Evolutionary conservation across 257 asterid genomes (phyloP), one percentile per base, ranked within the genome.

Genomic region (Solanum acaule): DNA sequence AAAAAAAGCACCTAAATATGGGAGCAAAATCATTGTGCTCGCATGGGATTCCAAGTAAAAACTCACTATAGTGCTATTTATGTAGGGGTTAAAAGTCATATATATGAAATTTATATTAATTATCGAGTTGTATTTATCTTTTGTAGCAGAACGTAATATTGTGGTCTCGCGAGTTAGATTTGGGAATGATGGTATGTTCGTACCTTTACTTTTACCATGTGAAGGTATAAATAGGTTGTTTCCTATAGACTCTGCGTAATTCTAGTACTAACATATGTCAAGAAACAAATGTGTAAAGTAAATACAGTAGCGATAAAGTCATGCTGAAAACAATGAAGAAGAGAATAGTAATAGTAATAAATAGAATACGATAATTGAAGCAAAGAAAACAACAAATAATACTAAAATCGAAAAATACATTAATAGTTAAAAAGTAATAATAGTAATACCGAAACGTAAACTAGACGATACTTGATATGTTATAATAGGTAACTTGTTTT

Each of bases 21-120:
- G 87, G 40, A 75, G 22, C 65, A 59, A 81, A 86, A 88, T 90
- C 89, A 88, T 90, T 86, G 75, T 81, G 20, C 76, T 52, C 87
- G 87, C 92, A 83, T 86, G 82, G 70, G 87, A 85, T 85, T 85
- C 87, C 27, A 85, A 85, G 67, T 85, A 67, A 68, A 65, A 34
- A 63, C 63, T 35, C 49, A 63, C 31, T 84, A 83, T 56, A 23
- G 56, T 73, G 8, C 29, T 40, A 37, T 22, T 37, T 75, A 37
- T 75, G 52, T 10, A 5, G 83, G 33, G 33, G 72, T 65, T 25
- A 65, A 4, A 65, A 46, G 68, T 59, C 10, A 59, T 23, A 23
- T 23, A 31, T 31, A 31, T 31, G 10, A 52, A 52, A 52, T 6
- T 68, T 27, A 25, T 27, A 27, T 67, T 27, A 27, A 68, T 13